These are phyloP conservation scores for Alternaria postmessia DNA, from an alignment of 2,329 filamentous ascomycete genomes.

Conservation along the genomic window DNA sequence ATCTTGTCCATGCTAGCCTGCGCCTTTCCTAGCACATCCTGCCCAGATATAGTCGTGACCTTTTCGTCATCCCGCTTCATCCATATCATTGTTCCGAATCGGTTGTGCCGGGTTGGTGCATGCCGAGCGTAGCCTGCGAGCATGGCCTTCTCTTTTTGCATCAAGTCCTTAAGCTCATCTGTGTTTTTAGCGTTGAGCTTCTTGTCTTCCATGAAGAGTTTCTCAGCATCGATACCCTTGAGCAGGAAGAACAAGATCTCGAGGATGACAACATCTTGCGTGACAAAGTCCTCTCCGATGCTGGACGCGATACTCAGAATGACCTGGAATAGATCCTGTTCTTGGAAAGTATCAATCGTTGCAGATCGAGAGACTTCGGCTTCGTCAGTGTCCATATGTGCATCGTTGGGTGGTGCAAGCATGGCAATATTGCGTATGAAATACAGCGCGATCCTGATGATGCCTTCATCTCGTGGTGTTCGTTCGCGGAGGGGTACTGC, in stretches of 20 bases:
- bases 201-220: constrained; percentile 83
- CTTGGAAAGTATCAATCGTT: constrained; percentile 86
- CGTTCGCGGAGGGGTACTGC: constrained; percentile 79
- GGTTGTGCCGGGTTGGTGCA: constrained; percentile 85
- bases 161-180: constrained; percentile 75
- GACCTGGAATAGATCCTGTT: constrained; percentile 88
- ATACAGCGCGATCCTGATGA: constrained; percentile 89
- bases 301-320: constrained; percentile 88
- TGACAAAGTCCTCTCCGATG: constrained; percentile 90
- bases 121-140: constrained; percentile 77
- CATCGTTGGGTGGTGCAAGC: constrained; percentile 76
- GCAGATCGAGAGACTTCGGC: constrained; percentile 86
- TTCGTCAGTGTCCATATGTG: constrained; percentile 85
- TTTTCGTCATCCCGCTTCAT: constrained; percentile 86
- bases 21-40: constrained; percentile 79
- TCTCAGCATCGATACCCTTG: constrained; percentile 84
- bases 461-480: constrained; percentile 81
- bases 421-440: constrained; percentile 88
- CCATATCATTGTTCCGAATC: constrained; percentile 98
- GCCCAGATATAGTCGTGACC: constrained; percentile 85
- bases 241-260: constrained; percentile 93
- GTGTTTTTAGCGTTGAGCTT: constrained; percentile 74
- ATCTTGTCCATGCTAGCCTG: constrained; percentile 82
- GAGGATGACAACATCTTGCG: constrained; percentile 87
- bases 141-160: constrained; percentile 87